Conservation (phyloP, 805 yeast species). For the Yamadazyma nakazawae region DNA sequence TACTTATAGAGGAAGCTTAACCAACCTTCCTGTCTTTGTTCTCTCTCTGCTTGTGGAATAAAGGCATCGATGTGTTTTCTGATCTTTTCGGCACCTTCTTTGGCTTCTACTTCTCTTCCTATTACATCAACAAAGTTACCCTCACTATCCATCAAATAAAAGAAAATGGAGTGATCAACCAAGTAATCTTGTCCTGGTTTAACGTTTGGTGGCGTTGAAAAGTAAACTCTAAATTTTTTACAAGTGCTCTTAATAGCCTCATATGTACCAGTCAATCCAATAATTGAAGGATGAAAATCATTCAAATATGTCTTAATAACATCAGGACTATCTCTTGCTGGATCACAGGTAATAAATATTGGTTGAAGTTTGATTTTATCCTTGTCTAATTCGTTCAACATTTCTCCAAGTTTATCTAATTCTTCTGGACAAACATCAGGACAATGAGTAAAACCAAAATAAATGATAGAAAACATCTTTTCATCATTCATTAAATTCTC, state of each 20-base stretch:
- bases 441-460: slow-evolving; percentile 96
- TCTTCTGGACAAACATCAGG: slow-evolving; percentile 99
- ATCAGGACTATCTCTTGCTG: slow-evolving; percentile 88
- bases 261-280: slow-evolving; percentile 90
- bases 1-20: slow-evolving; percentile 55
- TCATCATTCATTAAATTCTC: slow-evolving; percentile 52
- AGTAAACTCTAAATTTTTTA: slow-evolving; percentile 89
- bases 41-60: slow-evolving; percentile 68
- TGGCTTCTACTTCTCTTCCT: slow-evolving; percentile 85
- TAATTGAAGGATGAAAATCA: slow-evolving; percentile 86
- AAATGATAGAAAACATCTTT: slow-evolving; percentile 72
- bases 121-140: slow-evolving; percentile 93
- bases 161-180: slow-evolving; percentile 96
- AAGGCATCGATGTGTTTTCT: slow-evolving; percentile 71
- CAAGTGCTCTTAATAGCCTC: slow-evolving; percentile 81
- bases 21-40: slow-evolving; percentile 58
- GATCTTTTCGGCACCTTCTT: slow-evolving; percentile 73
- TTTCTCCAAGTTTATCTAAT: slow-evolving; percentile 82
- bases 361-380: slow-evolving; percentile 68
- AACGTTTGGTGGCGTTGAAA: slow-evolving; percentile 93
- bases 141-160: slow-evolving; percentile 97
- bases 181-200: slow-evolving; percentile 95
- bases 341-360: slow-evolving; percentile 93
- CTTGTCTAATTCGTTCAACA: slow-evolving; percentile 55
- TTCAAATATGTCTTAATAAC: slow-evolving; percentile 75